Evolutionary conservation across 2,329 filamentous ascomycete species (phyloP).

Genomic region (Cladosporium colombiae): DNA sequence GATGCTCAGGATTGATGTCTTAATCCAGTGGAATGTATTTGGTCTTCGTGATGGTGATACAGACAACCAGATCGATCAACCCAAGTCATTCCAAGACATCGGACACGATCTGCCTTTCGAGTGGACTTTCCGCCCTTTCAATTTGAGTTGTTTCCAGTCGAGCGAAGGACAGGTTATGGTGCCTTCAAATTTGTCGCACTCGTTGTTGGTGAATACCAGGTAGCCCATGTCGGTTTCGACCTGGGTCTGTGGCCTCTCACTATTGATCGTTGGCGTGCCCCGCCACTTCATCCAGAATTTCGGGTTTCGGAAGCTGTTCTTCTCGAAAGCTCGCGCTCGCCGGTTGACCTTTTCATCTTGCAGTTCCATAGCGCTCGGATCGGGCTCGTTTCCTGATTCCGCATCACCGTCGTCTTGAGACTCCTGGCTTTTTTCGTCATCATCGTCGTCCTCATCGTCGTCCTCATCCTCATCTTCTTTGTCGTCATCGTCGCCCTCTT

Average conservation of each 20-base stretch:
- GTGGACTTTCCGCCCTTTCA: constrained; percentile 23
- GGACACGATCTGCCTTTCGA: constrained; percentile 20
- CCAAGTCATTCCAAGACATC: constrained; percentile 12
- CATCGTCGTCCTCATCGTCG: not conserved
- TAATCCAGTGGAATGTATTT: not conserved
- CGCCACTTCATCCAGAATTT: constrained; percentile 28
- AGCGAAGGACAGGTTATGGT: constrained; percentile 22
- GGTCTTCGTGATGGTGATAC: not conserved
- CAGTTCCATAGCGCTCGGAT: constrained; percentile 16
- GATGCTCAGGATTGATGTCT: not conserved
- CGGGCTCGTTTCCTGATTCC: not conserved
- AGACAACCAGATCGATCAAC: not conserved
- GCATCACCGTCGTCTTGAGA: not conserved
- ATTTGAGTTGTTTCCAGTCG: constrained; percentile 24
- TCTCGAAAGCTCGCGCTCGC: constrained; percentile 22
- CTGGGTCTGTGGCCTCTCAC: not conserved
- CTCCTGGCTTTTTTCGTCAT: not conserved
- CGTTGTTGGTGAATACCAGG: constrained; percentile 25
- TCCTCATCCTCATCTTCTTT: not conserved
- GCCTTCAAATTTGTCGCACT: constrained; percentile 25
- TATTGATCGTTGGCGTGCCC: not conserved
- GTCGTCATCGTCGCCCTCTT: constrained; percentile 2
- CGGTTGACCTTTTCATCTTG: constrained; percentile 22
- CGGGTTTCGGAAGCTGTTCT: constrained; percentile 26
- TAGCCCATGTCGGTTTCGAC: constrained; percentile 21